phyloP scores from a whole-genome alignment of 140 eudicot genomes.

The Oenanthe javanica region DNA sequence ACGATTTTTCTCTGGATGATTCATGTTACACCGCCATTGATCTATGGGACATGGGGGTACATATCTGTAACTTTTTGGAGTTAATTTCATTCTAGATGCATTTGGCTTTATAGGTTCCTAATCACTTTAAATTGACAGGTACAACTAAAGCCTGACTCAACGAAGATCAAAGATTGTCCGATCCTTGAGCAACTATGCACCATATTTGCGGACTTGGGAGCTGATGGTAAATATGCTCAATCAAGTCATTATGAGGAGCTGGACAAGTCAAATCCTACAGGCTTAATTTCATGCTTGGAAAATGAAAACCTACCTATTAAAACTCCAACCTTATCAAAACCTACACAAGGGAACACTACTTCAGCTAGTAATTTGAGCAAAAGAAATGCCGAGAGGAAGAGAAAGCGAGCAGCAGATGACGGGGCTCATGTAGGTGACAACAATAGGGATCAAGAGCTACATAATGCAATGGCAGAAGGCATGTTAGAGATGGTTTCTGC shows the following conservation, averaged over 20 bases:
- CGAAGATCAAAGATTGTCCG: constrained; percentile 47
- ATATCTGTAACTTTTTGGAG: neutral
- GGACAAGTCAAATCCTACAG: constrained; percentile 26
- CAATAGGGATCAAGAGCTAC: constrained; percentile 26
- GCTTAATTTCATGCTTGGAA: constrained; percentile 15
- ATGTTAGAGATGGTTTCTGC: constrained; percentile 44
- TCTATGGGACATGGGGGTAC: constrained; percentile 52
- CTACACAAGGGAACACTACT: constrained; percentile 14
- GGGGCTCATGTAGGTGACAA: constrained; percentile 23
- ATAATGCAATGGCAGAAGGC: constrained; percentile 37
- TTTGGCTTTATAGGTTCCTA: neutral
- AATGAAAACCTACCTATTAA: constrained; percentile 23
- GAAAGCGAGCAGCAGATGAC: constrained; percentile 38
- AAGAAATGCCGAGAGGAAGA: constrained; percentile 24
- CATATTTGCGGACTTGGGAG: constrained; percentile 50
- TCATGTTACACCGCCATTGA: constrained; percentile 43
- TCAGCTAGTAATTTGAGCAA: constrained; percentile 26
- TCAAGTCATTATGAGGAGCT: constrained; percentile 57
- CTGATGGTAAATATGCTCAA: constrained; percentile 63
- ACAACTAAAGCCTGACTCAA: constrained; percentile 37
- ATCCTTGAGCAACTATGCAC: constrained; percentile 48
- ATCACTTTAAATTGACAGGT: constrained; percentile 19
- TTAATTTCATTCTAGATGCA: neutral
- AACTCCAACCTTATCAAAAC: constrained; percentile 27
- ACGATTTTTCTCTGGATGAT: constrained; percentile 33